phyloP scores from a whole-genome alignment of 2,329 filamentous ascomycete genomes.

The Catunica adiposa region DNA sequence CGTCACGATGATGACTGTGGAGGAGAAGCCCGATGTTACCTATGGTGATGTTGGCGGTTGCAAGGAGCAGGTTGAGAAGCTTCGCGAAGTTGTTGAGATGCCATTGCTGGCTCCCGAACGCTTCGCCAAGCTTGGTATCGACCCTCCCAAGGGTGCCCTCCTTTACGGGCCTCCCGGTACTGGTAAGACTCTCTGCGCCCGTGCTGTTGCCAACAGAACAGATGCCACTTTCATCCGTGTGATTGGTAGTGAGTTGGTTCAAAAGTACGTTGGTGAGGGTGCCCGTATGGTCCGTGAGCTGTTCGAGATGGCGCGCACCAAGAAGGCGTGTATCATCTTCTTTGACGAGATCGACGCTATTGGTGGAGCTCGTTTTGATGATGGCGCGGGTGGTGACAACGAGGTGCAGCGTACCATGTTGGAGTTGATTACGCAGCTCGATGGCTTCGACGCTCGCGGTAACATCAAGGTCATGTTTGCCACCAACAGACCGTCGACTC shows the following conservation, averaged over 20 bases:
- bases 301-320: conserved; percentile 98
- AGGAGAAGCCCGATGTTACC: conserved; percentile 98
- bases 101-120: conserved; percentile 88
- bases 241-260: conserved; percentile 91
- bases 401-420: conserved; percentile 97
- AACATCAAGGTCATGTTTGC: conserved; percentile 99
- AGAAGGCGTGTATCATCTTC: conserved; percentile 99
- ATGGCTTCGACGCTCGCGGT: conserved; percentile 88
- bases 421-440: conserved; percentile 90
- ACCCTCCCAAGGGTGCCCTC: conserved; percentile 91
- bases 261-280: conserved; percentile 98
- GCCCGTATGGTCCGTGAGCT: conserved; percentile 96
- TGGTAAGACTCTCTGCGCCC: conserved; percentile 95
- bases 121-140: conserved; percentile 97
- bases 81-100: conserved; percentile 97
- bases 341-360: conserved; percentile 88
- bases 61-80: conserved; percentile 99
- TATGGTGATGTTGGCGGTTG: conserved; percentile 97
- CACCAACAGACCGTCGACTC: conserved; percentile 86
- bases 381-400: conserved; percentile 91
- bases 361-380: conserved; percentile 88
- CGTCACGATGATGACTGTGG: conserved; percentile 99
- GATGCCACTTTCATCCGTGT: conserved; percentile 98
- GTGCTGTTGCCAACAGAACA: conserved; percentile 93
- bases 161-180: conserved; percentile 95